A percentile compares a stretch with the other conserved stretches of the same genome.
These are phyloP conservation scores for Ceratocystis colombiana DNA, from an alignment of 2,329 filamentous ascomycete genomes.

Conservation along the genomic window DNA sequence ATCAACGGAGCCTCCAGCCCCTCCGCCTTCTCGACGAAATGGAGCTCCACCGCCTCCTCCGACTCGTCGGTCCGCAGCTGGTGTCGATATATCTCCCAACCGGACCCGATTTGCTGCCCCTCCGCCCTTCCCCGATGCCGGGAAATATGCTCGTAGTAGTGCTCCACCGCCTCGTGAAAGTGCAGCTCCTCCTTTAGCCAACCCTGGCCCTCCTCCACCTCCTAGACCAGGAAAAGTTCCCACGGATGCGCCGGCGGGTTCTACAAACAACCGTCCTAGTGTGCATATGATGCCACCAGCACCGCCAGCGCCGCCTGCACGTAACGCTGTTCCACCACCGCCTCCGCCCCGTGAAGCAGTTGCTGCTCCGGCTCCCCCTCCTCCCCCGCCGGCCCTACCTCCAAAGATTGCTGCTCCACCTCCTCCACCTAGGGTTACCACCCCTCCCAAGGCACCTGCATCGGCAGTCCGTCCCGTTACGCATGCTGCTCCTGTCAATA, in stretches of 20 bases:
- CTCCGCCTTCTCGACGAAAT: conserved; percentile 32
- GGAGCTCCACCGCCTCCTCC: conserved; percentile 49
- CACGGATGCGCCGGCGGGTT: conserved; percentile 26
- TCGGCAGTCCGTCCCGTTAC: conserved; percentile 14
- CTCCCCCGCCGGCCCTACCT: conserved; percentile 31
- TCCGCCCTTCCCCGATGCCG: conserved; percentile 79
- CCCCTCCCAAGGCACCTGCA: conserved; percentile 13
- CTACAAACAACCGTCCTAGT: conserved; percentile 18
- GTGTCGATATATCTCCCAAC: conserved; percentile 43
- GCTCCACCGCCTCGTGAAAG: conserved; percentile 22
- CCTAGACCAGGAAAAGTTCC: conserved; percentile 23
- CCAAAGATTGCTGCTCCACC: conserved; percentile 20
- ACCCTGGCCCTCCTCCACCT: conserved; percentile 24
- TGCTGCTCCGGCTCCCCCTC: conserved; percentile 30
- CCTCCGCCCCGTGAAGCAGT: conserved; percentile 30
- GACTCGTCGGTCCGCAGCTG: conserved; percentile 45
- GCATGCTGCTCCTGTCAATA: not conserved
- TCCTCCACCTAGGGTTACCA: conserved; percentile 17
- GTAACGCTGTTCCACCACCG: conserved; percentile 27
- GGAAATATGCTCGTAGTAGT: conserved; percentile 64
- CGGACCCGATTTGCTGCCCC: conserved; percentile 70
- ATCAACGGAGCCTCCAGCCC: conserved; percentile 29
- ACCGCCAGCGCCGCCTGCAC: conserved; percentile 21
- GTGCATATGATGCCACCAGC: conserved; percentile 23
- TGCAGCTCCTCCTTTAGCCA: conserved; percentile 17